Evolutionary conservation across 2,329 filamentous ascomycete genomes (phyloP), one percentile per base, ranked within the genome.

Genomic region (Pseudogymnoascus sp.): DNA sequence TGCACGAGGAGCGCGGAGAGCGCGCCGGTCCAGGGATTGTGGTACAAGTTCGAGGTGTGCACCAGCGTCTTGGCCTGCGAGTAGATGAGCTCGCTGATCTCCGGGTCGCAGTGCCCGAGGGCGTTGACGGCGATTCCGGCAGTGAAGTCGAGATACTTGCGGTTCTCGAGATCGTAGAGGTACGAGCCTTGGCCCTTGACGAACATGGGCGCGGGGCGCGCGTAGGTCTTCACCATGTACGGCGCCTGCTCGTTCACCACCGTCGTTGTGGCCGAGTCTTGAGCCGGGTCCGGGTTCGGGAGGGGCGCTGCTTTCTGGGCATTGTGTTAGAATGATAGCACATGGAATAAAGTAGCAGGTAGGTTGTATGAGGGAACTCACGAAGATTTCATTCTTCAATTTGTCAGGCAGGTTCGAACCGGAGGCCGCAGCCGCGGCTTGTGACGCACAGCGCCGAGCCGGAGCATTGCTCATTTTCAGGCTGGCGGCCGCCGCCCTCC

Each of bases 181-280:
- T 91, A 92, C 63, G 88, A 91, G 2, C 94, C 94, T 71, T 91
- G 79, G 65, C 92, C 94, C 73, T 87, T 89, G 62, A 91, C 85
- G 74, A 99, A 97, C 71, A 97, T 89, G 2, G 91, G 91, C 47
- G 89, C 82, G 57, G 94, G 93, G 25, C 94, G 90, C 59, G 91
- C 86, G 75, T 99, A 99, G 60, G 94, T 99, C 2, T 91, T 88
- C 28, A 99, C 89, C 93, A 99, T 97, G 76, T 86, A 97, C 2
- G 89, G 88, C 32, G 86, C 81, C 69, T 91, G 86, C 64, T 90
- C 84, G 66, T 84, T 81, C 65, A 96, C 84, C 63, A 96, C 81
- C 30, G 85, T 81, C 34, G 85, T 83, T 65, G 90, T 95, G 68
- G 84, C 78, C 0, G 91, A 94, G 74, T 91, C 87, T 57, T 82